A percentile compares a stretch with the other conserved stretches of the same genome.
phyloP scores from a whole-genome alignment of 2,329 filamentous ascomycete genomes.

The Paecilomyces sp. region DNA sequence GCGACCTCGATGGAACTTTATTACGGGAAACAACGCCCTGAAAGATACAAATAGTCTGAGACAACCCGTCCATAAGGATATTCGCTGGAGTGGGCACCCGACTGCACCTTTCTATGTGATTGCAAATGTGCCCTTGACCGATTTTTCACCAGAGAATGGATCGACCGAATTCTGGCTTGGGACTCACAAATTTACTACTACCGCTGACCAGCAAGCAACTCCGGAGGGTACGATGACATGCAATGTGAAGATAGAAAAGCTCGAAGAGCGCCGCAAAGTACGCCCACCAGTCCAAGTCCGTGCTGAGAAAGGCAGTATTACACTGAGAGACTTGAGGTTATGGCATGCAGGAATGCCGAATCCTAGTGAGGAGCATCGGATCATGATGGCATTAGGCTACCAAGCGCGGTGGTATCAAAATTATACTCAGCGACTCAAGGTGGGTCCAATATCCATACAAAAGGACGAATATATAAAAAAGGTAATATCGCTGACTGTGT shows the following conservation, averaged over 20 bases:
- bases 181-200: conserved; percentile 26
- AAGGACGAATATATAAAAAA: not conserved
- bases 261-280: conserved; percentile 13
- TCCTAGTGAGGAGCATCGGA: conserved; percentile 13
- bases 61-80: conserved; percentile 35
- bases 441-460: not conserved
- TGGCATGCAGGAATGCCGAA: conserved; percentile 31
- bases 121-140: conserved; percentile 32
- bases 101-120: conserved; percentile 32
- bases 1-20: conserved; percentile 34
- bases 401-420: conserved; percentile 5
- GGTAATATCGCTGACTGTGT: not conserved
- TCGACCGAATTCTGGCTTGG: conserved; percentile 38
- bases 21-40: conserved; percentile 35
- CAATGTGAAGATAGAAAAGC: conserved; percentile 1
- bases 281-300: conserved; percentile 20
- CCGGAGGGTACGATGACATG: conserved; percentile 4
- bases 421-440: not conserved
- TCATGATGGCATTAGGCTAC: conserved; percentile 22
- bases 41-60: conserved; percentile 28
- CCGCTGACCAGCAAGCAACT: conserved; percentile 23
- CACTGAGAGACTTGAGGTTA: conserved; percentile 21
- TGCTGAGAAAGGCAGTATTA: conserved; percentile 17
- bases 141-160: conserved; percentile 27
- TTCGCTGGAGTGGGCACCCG: conserved; percentile 25